Conservation (phyloP, 371 early-diverging fungal species). For the Nosema muscidifuracis region DNA sequence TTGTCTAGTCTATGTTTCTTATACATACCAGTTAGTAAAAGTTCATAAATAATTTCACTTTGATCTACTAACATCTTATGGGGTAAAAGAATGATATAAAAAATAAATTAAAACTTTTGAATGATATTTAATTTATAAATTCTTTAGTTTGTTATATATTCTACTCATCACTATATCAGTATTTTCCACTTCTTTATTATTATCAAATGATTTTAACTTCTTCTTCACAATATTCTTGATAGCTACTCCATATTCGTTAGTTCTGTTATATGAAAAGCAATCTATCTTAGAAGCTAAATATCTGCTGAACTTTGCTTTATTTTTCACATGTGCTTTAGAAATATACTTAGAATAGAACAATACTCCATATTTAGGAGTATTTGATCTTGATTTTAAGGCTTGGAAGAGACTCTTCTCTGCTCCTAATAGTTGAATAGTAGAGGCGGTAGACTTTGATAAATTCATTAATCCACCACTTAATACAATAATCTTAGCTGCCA, state of each 20-base stretch:
- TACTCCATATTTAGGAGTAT: slow-evolving; percentile 96
- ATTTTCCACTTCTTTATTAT: slow-evolving; percentile 71
- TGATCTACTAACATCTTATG: not conserved
- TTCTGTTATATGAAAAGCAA: slow-evolving; percentile 79
- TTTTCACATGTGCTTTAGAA: slow-evolving; percentile 80
- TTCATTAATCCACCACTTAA: slow-evolving; percentile 92
- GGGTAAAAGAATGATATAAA: too few relatives aligned
- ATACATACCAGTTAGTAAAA: not conserved
- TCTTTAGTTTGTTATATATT: slow-evolving; percentile 63
- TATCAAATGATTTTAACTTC: slow-evolving; percentile 80
- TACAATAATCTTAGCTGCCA: slow-evolving; percentile 84
- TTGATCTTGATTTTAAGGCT: slow-evolving; percentile 87
- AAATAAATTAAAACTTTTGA: too few relatives aligned
- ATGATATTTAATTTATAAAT: too few relatives aligned
- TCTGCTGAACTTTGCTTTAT: slow-evolving; percentile 93
- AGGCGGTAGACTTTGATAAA: slow-evolving; percentile 86
- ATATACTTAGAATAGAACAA: slow-evolving; percentile 89
- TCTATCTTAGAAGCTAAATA: slow-evolving; percentile 97
- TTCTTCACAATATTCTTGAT: slow-evolving; percentile 85
- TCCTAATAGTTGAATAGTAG: slow-evolving; percentile 93
- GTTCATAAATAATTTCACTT: not conserved
- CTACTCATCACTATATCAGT: slow-evolving; percentile 83
- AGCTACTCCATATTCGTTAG: slow-evolving; percentile 83
- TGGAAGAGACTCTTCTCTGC: slow-evolving; percentile 96
- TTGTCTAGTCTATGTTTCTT: not conserved